phyloP scores from a whole-genome alignment of 768 basidiomycete species.

The Collybiopsis luxurians region DNA sequence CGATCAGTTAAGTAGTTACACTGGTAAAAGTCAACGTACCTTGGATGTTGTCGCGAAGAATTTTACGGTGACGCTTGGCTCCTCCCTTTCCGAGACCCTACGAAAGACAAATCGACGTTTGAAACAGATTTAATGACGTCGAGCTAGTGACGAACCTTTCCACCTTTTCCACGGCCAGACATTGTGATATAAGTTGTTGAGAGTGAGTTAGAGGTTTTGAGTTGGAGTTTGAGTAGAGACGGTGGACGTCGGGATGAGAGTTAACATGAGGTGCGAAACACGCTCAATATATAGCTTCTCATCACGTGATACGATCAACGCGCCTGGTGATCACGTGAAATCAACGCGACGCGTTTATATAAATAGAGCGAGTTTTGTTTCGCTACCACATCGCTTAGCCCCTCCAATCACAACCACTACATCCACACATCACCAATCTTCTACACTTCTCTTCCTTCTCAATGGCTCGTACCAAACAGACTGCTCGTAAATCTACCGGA shows the following conservation, averaged over 20 bases:
- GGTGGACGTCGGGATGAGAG: slow-evolving; percentile 15
- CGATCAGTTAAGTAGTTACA: neutral
- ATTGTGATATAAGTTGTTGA: slow-evolving; percentile 29
- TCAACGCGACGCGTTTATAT: slow-evolving; percentile 1
- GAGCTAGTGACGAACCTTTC: slow-evolving; percentile 44
- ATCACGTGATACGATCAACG: neutral
- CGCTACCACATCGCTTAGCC: neutral
- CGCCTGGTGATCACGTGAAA: neutral
- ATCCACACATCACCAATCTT: neutral
- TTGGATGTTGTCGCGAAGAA: slow-evolving; percentile 72
- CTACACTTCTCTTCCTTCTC: slow-evolving; percentile 17
- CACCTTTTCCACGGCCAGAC: slow-evolving; percentile 87
- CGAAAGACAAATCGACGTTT: too few species aligned
- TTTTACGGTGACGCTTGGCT: slow-evolving; percentile 80
- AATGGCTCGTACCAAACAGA: slow-evolving; percentile 47
- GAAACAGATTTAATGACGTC: neutral
- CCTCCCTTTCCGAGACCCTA: slow-evolving; percentile 83
- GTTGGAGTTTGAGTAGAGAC: neutral
- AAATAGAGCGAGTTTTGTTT: neutral
- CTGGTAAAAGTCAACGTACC: slow-evolving; percentile 28
- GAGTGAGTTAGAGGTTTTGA: neutral
- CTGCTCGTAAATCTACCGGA: slow-evolving; percentile 54
- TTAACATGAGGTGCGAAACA: neutral
- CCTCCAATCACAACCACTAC: slow-evolving; percentile 9
- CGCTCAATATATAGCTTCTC: neutral